Evolutionary conservation across 305 asterid species (phyloP).

Genomic region (Petunia hybrid): DNA sequence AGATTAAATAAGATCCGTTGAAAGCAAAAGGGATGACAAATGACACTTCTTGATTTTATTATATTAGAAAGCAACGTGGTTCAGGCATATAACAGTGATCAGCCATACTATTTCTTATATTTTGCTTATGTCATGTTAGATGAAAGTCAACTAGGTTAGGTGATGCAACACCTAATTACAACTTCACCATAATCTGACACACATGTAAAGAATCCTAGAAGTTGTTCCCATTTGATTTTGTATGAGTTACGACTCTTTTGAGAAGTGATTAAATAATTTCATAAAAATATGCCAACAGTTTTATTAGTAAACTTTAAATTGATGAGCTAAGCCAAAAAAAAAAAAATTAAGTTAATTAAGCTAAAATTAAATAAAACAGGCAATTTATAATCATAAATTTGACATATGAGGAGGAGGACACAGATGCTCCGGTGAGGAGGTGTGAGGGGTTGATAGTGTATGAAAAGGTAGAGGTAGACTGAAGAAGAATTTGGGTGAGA

Average conservation of each 20-base stretch:
- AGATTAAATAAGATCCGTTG: neutral
- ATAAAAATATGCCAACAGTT: neutral
- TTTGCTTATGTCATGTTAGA: neutral
- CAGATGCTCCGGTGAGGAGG: too few species aligned
- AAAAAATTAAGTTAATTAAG: neutral
- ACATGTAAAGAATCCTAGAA: neutral
- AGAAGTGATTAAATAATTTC: neutral
- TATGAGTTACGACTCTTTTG: neutral
- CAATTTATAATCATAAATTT: neutral
- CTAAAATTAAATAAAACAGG: neutral
- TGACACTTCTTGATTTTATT: neutral
- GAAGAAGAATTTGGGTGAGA: too few species aligned
- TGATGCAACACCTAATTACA: neutral
- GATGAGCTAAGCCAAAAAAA: neutral
- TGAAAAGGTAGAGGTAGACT: too few species aligned
- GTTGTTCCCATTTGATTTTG: neutral
- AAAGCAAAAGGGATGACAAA: slow-evolving; percentile 4
- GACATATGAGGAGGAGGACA: neutral
- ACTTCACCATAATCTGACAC: neutral
- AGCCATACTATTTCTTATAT: neutral
- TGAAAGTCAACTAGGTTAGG: neutral
- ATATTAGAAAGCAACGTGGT: neutral
- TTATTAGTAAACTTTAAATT: neutral
- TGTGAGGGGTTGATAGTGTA: too few species aligned
- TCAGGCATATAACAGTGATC: neutral